Base-by-base conservation (phyloP, 129 eudicot genomes). In the Daucus carota region DNA sequence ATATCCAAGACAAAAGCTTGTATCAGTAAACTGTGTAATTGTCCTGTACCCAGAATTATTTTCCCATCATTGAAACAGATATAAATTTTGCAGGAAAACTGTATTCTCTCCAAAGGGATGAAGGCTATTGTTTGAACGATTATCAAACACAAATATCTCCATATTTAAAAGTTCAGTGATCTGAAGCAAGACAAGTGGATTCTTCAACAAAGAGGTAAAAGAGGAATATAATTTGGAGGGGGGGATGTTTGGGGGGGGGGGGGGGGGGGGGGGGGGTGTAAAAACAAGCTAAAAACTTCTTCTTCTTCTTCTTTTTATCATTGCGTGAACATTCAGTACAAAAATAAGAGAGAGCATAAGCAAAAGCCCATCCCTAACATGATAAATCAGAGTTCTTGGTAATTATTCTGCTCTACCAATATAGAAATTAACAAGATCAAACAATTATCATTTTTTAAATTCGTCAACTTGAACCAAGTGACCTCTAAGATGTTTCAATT, bases 391-490 rank as follows among this genome's bases (percentile, higher is more conserved):
- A 63, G 9, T 31, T 63, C 38, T 63, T 26, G 70, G 29, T 63
- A 12, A n/a, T 2, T 24, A 8, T 29, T 29, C 70, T 31, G 70
- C 20, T 12, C 2, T 29, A 63, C 40, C 0, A 14, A 63, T 63
- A 12, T 38, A 63, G 70, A 63, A 31, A 29, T 63, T 13, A 63
- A 63, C 17, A 63, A 28, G 36, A 63, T 63, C 70, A 29, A 14
- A 63, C 38, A 29, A 29, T 63, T 29, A 63, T 63, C 70, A 63
- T 29, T 8, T 63, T 63, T 5, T 22, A 29, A 12, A 31, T 63
- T 63, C 18, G 47, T 78, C 40, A 31, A 59, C 77, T 43, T 72
- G 45, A 72, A 70, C 62, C 71, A 41, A 52, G 59, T 29, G 70
- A 16, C 62, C 73, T 41, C 65, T 42, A 71, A 50, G 13, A 33